These are phyloP conservation scores for Uronychia setigera DNA, from an alignment of 73 alveolate species.

Conservation along the genomic window DNA sequence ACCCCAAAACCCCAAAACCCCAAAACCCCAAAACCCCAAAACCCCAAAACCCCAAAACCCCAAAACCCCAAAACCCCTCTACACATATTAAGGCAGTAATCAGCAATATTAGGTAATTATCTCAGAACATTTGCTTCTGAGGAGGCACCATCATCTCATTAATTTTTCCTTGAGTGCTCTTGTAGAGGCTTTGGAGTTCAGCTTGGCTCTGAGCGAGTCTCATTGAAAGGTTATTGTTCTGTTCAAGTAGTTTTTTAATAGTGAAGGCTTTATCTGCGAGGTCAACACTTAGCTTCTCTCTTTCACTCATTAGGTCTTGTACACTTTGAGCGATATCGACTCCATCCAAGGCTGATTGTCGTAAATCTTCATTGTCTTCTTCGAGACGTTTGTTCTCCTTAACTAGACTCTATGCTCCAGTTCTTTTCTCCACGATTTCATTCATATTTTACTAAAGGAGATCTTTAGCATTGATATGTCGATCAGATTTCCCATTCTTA, in stretches of 20 bases:
- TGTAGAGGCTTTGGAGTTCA: constrained; percentile 25
- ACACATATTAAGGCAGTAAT: too few relatives aligned
- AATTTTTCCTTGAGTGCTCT: constrained; percentile 15
- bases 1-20: too few relatives aligned
- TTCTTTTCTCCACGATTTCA: constrained; percentile 14
- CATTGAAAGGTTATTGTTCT: constrained; percentile 22
- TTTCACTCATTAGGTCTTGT: constrained; percentile 29
- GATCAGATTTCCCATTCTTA: background rate
- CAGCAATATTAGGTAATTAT: background rate
- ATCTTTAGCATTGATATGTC: background rate
- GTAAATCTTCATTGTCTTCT: constrained; percentile 47
- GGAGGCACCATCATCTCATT: constrained; percentile 1
- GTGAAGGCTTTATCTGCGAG: constrained; percentile 56
- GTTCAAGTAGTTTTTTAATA: constrained; percentile 43
- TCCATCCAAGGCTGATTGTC: constrained; percentile 51
- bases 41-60: too few relatives aligned
- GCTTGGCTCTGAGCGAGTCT: constrained; percentile 35
- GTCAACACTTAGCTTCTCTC: constrained; percentile 50
- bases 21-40: too few relatives aligned
- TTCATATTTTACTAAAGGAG: constrained; percentile 17
- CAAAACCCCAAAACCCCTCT: too few relatives aligned
- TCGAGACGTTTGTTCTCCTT: constrained; percentile 15
- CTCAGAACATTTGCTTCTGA: background rate
- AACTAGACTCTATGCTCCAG: constrained; percentile 13
- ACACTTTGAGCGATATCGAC: constrained; percentile 48